Conservation (phyloP, 441 rosid genomes). For the Rhodomyrtus psidioides region DNA sequence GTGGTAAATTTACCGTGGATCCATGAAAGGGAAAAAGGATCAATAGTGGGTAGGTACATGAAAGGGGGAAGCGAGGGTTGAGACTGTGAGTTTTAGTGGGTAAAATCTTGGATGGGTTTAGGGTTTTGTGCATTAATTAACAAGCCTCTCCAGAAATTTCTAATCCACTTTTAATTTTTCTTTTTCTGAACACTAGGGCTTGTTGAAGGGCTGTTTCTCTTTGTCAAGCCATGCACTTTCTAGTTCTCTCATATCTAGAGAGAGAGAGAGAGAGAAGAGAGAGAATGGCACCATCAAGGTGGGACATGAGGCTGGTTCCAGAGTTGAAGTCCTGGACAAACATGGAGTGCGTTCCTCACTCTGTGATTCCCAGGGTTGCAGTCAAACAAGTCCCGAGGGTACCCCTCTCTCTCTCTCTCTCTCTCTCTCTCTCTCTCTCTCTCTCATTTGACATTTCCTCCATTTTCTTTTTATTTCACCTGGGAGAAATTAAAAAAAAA, state of each 20-base stretch:
- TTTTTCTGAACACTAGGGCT: neutral
- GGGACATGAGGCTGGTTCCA: conserved; percentile 5
- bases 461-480: neutral
- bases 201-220: neutral
- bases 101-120: neutral
- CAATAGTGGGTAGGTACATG: neutral
- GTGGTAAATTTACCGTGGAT: neutral
- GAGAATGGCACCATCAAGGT: neutral
- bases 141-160: neutral
- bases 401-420: neutral
- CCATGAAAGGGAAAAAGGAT: neutral
- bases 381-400: neutral
- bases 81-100: neutral
- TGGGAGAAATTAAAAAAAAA: neutral
- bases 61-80: neutral
- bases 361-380: neutral
- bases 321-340: neutral
- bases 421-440: neutral
- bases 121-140: neutral
- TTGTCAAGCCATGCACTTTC: neutral
- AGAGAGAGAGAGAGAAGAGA: neutral
- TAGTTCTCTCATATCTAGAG: neutral
- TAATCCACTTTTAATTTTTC: neutral
- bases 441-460: neutral
- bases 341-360: conserved; percentile 1